phyloP scores from a whole-genome alignment of 2,329 filamentous ascomycete genomes.

The Colletotrichum sp. region DNA sequence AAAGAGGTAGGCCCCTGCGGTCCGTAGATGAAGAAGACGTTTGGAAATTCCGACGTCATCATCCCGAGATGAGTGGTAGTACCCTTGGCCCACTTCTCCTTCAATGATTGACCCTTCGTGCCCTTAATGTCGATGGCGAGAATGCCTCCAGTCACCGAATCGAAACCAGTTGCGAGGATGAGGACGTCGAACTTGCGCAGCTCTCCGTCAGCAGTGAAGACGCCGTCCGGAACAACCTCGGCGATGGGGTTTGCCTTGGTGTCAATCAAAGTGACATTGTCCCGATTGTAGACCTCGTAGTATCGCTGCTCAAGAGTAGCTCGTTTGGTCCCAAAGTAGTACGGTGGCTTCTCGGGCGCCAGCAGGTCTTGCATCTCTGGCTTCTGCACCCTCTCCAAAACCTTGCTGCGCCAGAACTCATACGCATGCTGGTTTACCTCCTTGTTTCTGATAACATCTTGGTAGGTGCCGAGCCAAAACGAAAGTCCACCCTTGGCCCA shows the following conservation, averaged over 20 bases:
- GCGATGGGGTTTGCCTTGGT: neutral
- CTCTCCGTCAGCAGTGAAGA: neutral
- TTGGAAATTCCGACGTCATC: neutral
- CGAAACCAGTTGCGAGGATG: neutral
- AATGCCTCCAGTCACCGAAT: neutral
- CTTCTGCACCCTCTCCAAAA: neutral
- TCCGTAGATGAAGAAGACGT: neutral
- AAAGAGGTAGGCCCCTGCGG: neutral
- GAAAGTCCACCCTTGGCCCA: neutral
- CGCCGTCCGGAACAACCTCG: neutral
- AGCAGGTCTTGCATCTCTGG: neutral
- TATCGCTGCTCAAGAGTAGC: neutral
- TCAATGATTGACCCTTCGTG: neutral
- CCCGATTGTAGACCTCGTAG: neutral
- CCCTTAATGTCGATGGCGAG: neutral
- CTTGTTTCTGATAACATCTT: neutral
- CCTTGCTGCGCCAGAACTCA: neutral
- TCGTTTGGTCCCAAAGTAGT: neutral
- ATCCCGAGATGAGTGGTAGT: neutral
- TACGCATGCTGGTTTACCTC: neutral
- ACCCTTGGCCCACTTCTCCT: neutral
- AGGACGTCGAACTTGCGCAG: neutral
- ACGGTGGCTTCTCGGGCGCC: neutral
- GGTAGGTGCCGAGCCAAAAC: neutral
- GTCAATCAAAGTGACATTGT: neutral